Conservation (phyloP, 345 rosid species). For the Citrus glauca region DNA sequence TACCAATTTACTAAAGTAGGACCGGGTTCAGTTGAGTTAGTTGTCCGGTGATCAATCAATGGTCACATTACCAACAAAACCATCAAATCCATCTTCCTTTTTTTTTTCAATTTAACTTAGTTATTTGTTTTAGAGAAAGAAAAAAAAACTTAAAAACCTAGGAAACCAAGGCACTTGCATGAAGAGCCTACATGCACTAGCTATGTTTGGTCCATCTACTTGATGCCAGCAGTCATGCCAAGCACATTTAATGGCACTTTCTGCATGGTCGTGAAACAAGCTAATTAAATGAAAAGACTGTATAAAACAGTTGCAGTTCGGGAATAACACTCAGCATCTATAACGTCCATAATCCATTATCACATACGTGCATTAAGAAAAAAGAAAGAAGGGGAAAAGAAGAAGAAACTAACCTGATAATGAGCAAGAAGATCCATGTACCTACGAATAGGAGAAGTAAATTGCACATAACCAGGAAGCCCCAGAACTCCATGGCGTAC, state of each 20-base stretch:
- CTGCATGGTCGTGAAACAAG: not conserved
- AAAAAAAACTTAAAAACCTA: not conserved
- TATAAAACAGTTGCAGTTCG: not conserved
- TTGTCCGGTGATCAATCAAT: not conserved
- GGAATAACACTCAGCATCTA: not conserved
- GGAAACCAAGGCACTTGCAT: not conserved
- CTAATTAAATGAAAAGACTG: not conserved
- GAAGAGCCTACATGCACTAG: not conserved
- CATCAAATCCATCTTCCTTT: not conserved
- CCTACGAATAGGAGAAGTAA: constrained; percentile 96
- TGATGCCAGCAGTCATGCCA: not conserved
- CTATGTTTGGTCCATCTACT: not conserved
- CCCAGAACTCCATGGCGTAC: constrained; percentile 84
- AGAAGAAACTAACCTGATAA: constrained; percentile 63
- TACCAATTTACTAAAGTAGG: not conserved
- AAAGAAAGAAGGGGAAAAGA: not conserved
- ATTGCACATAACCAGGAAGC: constrained; percentile 93
- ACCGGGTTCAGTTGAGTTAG: not conserved
- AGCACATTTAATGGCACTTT: constrained; percentile 5
- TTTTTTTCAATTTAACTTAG: not conserved
- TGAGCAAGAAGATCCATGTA: constrained; percentile 97
- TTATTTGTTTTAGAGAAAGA: not conserved
- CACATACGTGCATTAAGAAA: not conserved
- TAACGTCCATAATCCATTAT: not conserved
- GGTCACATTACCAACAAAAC: not conserved